A percentile compares a stretch with the other conserved stretches of the same genome.
Conservation (phyloP, 1,139 yeast genomes). For the Hyphopichia buzzinii region DNA sequence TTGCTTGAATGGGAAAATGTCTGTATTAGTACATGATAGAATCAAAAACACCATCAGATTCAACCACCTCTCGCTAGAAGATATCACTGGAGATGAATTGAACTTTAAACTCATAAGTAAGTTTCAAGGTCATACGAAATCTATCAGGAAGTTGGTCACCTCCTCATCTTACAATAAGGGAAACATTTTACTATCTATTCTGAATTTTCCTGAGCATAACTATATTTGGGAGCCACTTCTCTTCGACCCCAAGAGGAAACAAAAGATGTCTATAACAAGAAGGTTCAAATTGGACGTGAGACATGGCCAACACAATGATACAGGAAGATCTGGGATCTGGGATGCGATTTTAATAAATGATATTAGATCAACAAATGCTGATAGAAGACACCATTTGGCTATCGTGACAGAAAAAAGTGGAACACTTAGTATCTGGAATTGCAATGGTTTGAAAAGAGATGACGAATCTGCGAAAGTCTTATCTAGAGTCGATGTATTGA, state of each 20-base stretch:
- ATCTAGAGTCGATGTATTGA: conserved; percentile 13
- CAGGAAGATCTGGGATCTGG: conserved; percentile 19
- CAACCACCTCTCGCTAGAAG: conserved; percentile 18
- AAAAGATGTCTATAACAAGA: conserved; percentile 32
- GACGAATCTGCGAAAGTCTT: conserved; percentile 29
- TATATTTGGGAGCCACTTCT: conserved; percentile 61
- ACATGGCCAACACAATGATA: conserved; percentile 6
- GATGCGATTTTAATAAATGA: conserved; percentile 37
- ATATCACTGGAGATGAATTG: conserved; percentile 2
- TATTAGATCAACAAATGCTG: conserved; percentile 16
- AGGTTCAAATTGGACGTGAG: conserved; percentile 31
- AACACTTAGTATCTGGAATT: conserved; percentile 64
- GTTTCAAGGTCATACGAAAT: conserved; percentile 83
- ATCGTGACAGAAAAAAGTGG: conserved; percentile 57
- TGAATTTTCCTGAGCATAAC: conserved; percentile 51
- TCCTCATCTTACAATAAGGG: conserved; percentile 38
- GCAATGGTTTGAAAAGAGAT: conserved; percentile 34
- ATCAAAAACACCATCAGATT: conserved; percentile 36
- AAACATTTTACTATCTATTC: conserved; percentile 36
- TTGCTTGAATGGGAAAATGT: conserved; percentile 11
- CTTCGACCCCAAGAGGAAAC: conserved; percentile 16
- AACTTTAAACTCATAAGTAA: conserved; percentile 36
- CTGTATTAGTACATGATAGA: conserved; percentile 39
- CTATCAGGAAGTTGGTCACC: conserved; percentile 64
- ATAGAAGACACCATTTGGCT: conserved; percentile 31